A percentile compares a stretch with the other conserved stretches of the same genome.
These are phyloP conservation scores for Meyerozyma athensensis DNA, from an alignment of 1,139 yeast species.

Conservation along the genomic window DNA sequence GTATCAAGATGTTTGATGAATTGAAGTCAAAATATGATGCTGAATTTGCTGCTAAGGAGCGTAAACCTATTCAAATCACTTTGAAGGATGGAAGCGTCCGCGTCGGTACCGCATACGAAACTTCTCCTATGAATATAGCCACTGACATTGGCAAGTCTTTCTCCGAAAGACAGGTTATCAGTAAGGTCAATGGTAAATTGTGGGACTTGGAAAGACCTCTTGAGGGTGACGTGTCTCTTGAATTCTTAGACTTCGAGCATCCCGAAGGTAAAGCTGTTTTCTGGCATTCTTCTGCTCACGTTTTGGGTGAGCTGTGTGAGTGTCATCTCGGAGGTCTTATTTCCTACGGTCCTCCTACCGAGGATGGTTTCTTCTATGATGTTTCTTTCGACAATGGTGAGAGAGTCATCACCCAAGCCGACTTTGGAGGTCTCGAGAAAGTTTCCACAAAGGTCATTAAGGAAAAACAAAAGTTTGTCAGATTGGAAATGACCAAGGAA, in stretches of 20 bases:
- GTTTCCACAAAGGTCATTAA: conserved; percentile 89
- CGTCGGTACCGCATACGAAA: conserved; percentile 82
- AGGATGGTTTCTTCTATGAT: conserved; percentile 96
- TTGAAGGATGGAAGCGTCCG: conserved; percentile 81
- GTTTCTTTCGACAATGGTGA: conserved; percentile 84
- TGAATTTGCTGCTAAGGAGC: conserved; percentile 56
- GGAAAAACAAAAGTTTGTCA: conserved; percentile 93
- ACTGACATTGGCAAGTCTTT: conserved; percentile 77
- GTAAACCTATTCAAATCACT: conserved; percentile 65
- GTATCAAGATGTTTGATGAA: conserved; percentile 75
- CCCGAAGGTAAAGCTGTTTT: conserved; percentile 94
- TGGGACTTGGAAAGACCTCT: conserved; percentile 98
- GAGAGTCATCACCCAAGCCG: conserved; percentile 69
- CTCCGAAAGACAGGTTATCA: conserved; percentile 79
- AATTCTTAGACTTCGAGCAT: conserved; percentile 61
- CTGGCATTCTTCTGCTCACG: conserved; percentile 99
- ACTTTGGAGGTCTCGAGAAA: conserved; percentile 79
- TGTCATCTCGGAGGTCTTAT: conserved; percentile 93
- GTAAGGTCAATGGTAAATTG: conserved; percentile 82
- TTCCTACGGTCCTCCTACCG: conserved; percentile 90
- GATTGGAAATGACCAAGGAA: conserved; percentile 90
- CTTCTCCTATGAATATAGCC: conserved; percentile 86
- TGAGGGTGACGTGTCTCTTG: conserved; percentile 66
- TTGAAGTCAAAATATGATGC: conserved; percentile 77
- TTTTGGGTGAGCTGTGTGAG: conserved; percentile 97